Evolutionary conservation across 2,329 filamentous ascomycete species (phyloP), one percentile per base, ranked within the genome.

Genomic region (Xylariaceae sp.): DNA sequence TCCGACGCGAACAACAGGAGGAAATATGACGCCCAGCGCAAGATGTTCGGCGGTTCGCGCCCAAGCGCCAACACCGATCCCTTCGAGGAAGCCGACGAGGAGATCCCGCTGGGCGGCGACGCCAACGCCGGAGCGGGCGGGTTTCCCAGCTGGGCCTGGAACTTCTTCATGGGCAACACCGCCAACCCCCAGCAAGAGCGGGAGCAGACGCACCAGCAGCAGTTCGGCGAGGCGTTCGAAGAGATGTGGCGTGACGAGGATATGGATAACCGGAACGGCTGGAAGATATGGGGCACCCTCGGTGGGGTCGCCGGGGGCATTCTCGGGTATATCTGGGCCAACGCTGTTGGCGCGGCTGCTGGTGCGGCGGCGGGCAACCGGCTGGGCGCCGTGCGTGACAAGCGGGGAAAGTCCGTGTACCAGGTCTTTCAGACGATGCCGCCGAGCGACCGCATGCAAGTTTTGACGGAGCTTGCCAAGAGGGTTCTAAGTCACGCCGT

Each of bases 371-470:
- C 90, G 0, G 93, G 93, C 9, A 97, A 96, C 66, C 71, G 90
- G 38, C 67, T 97, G n/a, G 93, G 93, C 1, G 87, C 88, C 6
- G 79, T 98, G 16, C 75, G 93, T 42, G 93, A 98, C 67, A 81
- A 86, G 24, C 89, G 83, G 66, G 90, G 90, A 17, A 97, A 96
- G 81, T 95, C 88, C 60, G 93, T 98, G 4, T 97, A 94, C 65
- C 74, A 82, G 19, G 93, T 96, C 13, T 97, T 91, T 63, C 81
- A 78, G 72, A 87, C 95, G 55, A 71, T 98, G 58, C 89, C 89
- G 38, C 85, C 89, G 64, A 75, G 74, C 38, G 90, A 95, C 58
- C 85, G 88, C 59, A 82, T 89, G 41, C 82, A 81, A 63, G 65
- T 98, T 56, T 71, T 97, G 47, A 85, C 83, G 60, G 87, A 94